Percentiles rank a stretch among this genome's conserved stretches.
phyloP scores from a whole-genome alignment of 2,329 filamentous ascomycete species.

The Colletotrichum spaethianum region DNA sequence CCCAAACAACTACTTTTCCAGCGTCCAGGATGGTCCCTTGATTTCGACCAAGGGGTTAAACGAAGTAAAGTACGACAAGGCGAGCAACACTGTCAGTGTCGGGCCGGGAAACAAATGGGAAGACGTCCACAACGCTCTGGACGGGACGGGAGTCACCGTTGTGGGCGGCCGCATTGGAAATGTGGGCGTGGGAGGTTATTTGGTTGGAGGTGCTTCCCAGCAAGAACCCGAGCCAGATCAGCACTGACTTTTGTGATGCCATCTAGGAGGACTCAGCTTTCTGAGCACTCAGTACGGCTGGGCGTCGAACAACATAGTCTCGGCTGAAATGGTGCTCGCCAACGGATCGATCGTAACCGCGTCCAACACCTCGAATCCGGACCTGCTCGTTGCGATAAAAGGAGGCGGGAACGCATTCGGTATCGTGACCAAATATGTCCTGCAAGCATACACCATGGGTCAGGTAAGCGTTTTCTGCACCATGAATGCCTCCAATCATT shows the following conservation, averaged over 20 bases:
- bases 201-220: constrained; percentile 63
- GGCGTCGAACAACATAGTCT: constrained; percentile 63
- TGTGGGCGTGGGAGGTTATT: constrained; percentile 62
- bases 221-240: background rate
- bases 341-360: constrained; percentile 63
- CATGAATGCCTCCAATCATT: background rate
- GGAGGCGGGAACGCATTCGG: constrained; percentile 72
- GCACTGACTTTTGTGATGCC: constrained; percentile 49
- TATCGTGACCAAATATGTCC: constrained; percentile 61
- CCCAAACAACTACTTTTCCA: constrained; percentile 67
- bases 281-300: constrained; percentile 66
- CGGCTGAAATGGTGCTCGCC: constrained; percentile 67
- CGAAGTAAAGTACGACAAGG: constrained; percentile 55
- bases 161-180: constrained; percentile 62
- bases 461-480: background rate
- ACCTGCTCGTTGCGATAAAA: constrained; percentile 67
- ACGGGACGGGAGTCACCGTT: constrained; percentile 58
- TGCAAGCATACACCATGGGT: constrained; percentile 58
- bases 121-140: constrained; percentile 55
- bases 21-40: constrained; percentile 62
- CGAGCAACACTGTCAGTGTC: constrained; percentile 56
- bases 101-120: constrained; percentile 63
- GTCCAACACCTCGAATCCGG: constrained; percentile 56
- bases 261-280: constrained; percentile 64
- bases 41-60: constrained; percentile 64